Conservation (phyloP, 108 stramenopile genomes). For the Cyclotella kingstonii region DNA sequence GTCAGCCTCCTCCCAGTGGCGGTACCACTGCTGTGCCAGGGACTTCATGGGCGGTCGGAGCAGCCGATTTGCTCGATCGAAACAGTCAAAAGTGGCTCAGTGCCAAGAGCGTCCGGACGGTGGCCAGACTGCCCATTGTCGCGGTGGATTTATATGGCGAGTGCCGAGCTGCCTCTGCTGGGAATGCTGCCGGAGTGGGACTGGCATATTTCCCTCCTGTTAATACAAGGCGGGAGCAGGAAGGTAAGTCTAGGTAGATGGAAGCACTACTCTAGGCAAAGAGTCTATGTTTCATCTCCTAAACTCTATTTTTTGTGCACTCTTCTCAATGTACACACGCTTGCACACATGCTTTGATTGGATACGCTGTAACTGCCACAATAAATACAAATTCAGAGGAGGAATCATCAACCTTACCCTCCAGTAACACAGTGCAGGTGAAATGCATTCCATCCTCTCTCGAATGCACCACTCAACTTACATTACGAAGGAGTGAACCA, state of each 20-base stretch:
- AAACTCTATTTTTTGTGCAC: not conserved
- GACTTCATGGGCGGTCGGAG: constrained; percentile 56
- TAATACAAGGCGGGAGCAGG: constrained; percentile 40
- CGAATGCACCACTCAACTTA: constrained; percentile 19
- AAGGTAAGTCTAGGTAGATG: constrained; percentile 10
- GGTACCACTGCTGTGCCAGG: constrained; percentile 39
- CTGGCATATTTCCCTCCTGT: constrained; percentile 73
- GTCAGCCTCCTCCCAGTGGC: constrained; percentile 28
- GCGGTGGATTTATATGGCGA: constrained; percentile 72
- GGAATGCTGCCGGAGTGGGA: constrained; percentile 21
- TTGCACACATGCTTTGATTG: too few relatives aligned
- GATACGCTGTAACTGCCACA: too few relatives aligned
- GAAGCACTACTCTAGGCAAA: not conserved
- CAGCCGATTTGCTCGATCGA: constrained; percentile 75
- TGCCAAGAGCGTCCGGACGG: constrained; percentile 50
- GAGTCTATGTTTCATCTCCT: not conserved
- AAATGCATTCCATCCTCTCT: not conserved
- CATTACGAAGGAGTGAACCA: constrained; percentile 48
- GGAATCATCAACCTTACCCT: too few relatives aligned
- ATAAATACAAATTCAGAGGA: too few relatives aligned
- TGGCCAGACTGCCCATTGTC: constrained; percentile 63
- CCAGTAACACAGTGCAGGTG: constrained; percentile 9
- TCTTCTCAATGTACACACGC: constrained; percentile 13
- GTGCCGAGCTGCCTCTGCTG: too few relatives aligned
- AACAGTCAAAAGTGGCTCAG: constrained; percentile 58